Percentiles rank a stretch among this genome's conserved stretches.
These are phyloP conservation scores for Anthracocystis walkeri DNA, from an alignment of 1,284 basidiomycete species.

Conservation along the genomic window DNA sequence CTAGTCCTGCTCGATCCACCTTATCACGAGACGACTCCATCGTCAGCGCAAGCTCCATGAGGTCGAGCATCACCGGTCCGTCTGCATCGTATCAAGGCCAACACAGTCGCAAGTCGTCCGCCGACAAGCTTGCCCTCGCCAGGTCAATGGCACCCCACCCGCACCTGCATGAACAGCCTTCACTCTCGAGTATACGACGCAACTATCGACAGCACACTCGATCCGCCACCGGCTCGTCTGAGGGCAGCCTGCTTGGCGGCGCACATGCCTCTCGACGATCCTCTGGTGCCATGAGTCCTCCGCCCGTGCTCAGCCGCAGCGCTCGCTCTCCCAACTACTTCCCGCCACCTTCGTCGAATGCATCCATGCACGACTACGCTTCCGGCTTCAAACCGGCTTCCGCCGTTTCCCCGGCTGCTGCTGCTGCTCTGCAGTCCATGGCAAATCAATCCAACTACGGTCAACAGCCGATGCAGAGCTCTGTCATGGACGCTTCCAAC, in stretches of 20 bases:
- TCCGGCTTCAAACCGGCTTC: constrained; percentile 50
- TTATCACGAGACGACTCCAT: constrained; percentile 27
- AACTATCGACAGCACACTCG: constrained; percentile 43
- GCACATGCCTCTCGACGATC: constrained; percentile 31
- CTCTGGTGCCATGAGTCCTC: constrained; percentile 43
- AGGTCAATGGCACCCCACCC: constrained; percentile 38
- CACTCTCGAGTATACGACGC: constrained; percentile 39
- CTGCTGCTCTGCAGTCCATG: constrained; percentile 43
- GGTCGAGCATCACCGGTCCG: constrained; percentile 22
- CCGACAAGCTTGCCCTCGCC: constrained; percentile 36
- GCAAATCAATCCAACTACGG: constrained; percentile 11
- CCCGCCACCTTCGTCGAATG: constrained; percentile 35
- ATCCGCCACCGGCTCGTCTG: constrained; percentile 38
- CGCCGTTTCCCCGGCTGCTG: constrained; percentile 42
- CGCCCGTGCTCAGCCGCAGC: constrained; percentile 42
- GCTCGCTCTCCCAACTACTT: constrained; percentile 62
- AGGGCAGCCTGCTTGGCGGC: constrained; percentile 37
- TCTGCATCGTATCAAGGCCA: constrained; percentile 22
- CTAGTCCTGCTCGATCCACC: constrained; percentile 25
- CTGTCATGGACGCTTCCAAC: constrained; percentile 34
- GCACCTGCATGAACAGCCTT: constrained; percentile 34
- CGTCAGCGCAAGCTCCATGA: constrained; percentile 16
- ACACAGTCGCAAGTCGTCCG: constrained; percentile 42
- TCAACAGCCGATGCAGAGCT: constrained; percentile 17
- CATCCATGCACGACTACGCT: constrained; percentile 47